These are phyloP conservation scores for Fusarium sp. DNA, from an alignment of 2,329 filamentous ascomycete species.

Conservation along the genomic window DNA sequence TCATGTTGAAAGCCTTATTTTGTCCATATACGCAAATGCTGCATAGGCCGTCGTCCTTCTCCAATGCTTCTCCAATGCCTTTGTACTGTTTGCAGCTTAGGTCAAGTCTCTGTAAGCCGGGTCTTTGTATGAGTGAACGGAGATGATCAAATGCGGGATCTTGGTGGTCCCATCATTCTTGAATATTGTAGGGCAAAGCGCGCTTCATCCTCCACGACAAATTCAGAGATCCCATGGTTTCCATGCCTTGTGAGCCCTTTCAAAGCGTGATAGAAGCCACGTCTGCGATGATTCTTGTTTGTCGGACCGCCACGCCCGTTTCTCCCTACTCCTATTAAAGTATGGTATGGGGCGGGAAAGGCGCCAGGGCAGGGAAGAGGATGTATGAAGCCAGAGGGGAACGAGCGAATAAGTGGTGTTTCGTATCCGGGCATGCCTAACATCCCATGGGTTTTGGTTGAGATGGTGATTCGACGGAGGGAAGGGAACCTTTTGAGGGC, in stretches of 20 bases:
- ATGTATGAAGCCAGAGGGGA: slow-evolving; percentile 55
- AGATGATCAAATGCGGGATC: background rate
- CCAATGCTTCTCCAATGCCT: fast-evolving
- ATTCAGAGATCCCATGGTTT: slow-evolving; percentile 40
- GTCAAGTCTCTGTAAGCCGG: background rate
- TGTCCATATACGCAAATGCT: background rate
- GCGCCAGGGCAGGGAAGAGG: no score
- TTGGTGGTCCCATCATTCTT: fast-evolving
- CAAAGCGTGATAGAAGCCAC: no score
- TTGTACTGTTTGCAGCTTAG: background rate
- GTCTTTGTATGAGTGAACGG: background rate
- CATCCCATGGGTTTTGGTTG: slow-evolving; percentile 54
- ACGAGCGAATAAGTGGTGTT: slow-evolving; percentile 56
- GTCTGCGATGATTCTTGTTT: no score
- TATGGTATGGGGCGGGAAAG: no score
- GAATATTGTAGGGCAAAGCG: no score
- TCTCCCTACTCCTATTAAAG: no score
- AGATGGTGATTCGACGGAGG: slow-evolving; percentile 54
- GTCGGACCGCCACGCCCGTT: no score
- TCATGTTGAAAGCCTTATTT: no score
- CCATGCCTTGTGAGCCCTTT: background rate
- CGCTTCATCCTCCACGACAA: background rate
- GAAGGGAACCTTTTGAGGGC: slow-evolving; percentile 51
- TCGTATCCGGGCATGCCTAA: slow-evolving; percentile 52
- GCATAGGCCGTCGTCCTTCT: background rate